Conservation (phyloP, 495 filamentous ascomycete genomes). For the Cryomyces antarcticus region DNA sequence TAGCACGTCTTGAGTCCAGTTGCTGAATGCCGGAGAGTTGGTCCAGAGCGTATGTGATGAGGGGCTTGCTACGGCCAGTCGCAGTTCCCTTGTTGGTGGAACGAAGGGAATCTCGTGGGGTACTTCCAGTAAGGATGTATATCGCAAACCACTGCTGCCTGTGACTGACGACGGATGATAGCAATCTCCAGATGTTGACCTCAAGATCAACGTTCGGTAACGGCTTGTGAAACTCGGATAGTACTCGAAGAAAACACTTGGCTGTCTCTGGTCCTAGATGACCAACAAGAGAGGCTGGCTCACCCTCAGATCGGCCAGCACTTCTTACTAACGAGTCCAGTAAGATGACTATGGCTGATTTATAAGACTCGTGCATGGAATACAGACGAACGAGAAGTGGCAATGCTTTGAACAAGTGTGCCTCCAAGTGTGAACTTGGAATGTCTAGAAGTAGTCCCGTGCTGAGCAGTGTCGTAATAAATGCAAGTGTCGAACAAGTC, state of each 20-base stretch:
- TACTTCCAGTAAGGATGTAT: conserved; percentile 72
- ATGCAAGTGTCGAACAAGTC: conserved; percentile 38
- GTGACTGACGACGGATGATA: conserved; percentile 71
- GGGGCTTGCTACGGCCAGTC: conserved; percentile 30
- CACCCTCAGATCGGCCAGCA: conserved; percentile 36
- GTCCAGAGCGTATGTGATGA: conserved; percentile 58
- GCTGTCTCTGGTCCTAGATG: conserved; percentile 66
- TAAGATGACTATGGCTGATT: conserved; percentile 39
- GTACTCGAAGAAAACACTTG: conserved; percentile 59
- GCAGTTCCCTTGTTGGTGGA: conserved; percentile 23
- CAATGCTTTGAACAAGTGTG: conserved; percentile 56
- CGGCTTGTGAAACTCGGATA: conserved; percentile 62
- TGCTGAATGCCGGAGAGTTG: conserved; percentile 46
- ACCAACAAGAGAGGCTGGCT: conserved; percentile 78
- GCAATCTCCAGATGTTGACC: conserved; percentile 58
- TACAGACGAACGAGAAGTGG: conserved; percentile 61
- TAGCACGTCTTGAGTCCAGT: conserved; percentile 35
- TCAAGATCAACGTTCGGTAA: conserved; percentile 38
- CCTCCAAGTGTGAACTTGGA: conserved; percentile 44
- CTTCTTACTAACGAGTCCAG: conserved; percentile 55
- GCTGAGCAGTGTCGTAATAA: conserved; percentile 47
- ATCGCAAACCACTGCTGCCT: conserved; percentile 92
- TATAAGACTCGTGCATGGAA: conserved; percentile 47
- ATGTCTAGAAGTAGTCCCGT: conserved; percentile 42
- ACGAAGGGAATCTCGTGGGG: conserved; percentile 46